Evolutionary conservation across 768 basidiomycete species (phyloP), one percentile per base, ranked within the genome.

Genomic region (Agrocybe pediades): DNA sequence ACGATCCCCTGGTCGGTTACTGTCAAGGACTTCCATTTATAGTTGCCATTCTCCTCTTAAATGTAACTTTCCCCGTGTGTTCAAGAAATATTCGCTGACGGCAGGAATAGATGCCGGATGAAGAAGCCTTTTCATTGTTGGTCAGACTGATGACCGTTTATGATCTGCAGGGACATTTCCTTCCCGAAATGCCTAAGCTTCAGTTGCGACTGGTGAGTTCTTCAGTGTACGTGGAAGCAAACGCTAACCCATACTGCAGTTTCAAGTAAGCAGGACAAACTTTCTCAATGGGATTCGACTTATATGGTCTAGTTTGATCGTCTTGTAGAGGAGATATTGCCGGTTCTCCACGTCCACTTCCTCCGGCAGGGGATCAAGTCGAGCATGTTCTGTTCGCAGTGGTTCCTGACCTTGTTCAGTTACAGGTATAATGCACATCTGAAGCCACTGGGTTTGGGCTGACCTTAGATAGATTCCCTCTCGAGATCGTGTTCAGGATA

Each of bases 141-240:
- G 95, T 98, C 24, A 80, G 97, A 49, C 71, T 99, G 15, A 98
- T 98, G 97, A 80, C 97, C 55, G 90, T 95, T 1, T 98, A 99
- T 66, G 95, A 96, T 69, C 78, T 98, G 2, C 86, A 96, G 41
- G 94, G 94, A 1, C 96, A 98, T 71, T 99, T 95, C 72, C 77
- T 98, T n/a, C 95, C 97, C 3, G 96, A 99, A 65, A 99, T 99
- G 97, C 97, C 97, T 0, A 96, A 94, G 60, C 69, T 99, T 5
- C 97, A 98, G 67, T 74, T 95, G 40, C 92, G 96, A 19, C 80
- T 99, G 55, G 90, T 91, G 66, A 73, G 85, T 67, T 20, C 15
- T 23, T 33, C 20, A 3, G 13, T 6, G 40, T 21, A 26, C 25
- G 29, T 25, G 8, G 21, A 47, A 25, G 6, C 20, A 19, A 27